These are phyloP conservation scores for Talaromyces ruber DNA, from an alignment of 495 filamentous ascomycete genomes.

Conservation along the genomic window DNA sequence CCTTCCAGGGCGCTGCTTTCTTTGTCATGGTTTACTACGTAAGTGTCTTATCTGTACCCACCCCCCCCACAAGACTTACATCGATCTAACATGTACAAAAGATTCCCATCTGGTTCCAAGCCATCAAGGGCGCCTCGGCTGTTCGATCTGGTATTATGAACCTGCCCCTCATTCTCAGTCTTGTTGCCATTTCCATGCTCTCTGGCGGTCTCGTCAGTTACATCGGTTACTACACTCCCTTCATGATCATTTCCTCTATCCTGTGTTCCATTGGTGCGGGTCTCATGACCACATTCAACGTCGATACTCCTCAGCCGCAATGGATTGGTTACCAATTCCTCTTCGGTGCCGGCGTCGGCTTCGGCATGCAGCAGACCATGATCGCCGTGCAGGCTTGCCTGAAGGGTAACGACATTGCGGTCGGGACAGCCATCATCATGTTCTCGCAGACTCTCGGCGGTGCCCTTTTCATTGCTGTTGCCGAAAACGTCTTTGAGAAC, in stretches of 20 bases:
- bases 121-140: constrained; percentile 62
- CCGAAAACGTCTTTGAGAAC: constrained; percentile 71
- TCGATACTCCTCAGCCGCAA: constrained; percentile 37
- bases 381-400: constrained; percentile 65
- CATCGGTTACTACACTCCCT: constrained; percentile 70
- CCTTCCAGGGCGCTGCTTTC: constrained; percentile 54
- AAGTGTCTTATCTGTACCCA: too few relatives aligned
- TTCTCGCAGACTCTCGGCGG: constrained; percentile 68
- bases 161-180: constrained; percentile 60
- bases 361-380: constrained; percentile 59
- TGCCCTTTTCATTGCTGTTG: constrained; percentile 66
- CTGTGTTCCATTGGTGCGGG: constrained; percentile 67
- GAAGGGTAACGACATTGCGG: constrained; percentile 50
- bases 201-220: constrained; percentile 52
- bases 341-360: constrained; percentile 59
- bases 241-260: constrained; percentile 53
- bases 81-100: too few relatives aligned
- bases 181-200: constrained; percentile 53
- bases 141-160: constrained; percentile 68
- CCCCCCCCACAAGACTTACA: too few relatives aligned
- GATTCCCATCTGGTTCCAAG: constrained; percentile 85
- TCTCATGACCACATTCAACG: constrained; percentile 54
- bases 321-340: constrained; percentile 81
- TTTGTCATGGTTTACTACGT: constrained; percentile 55
- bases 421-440: constrained; percentile 56